phyloP scores from a whole-genome alignment of 441 rosid genomes.

The Pelargonium citronellum region DNA sequence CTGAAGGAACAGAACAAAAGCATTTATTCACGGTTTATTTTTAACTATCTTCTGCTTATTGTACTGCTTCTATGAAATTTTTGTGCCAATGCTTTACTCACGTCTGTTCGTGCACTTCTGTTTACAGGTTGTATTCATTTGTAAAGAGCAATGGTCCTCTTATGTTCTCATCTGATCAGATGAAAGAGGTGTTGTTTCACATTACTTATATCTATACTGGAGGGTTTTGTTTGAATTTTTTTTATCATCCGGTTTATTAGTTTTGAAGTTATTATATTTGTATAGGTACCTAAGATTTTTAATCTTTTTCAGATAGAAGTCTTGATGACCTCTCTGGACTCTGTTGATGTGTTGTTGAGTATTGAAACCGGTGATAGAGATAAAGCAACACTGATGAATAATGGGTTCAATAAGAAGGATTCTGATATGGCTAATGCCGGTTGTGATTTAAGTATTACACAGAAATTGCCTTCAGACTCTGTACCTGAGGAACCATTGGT shows the following conservation, averaged over 20 bases:
- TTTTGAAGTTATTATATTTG: conserved; percentile 14
- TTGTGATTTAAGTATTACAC: conserved; percentile 22
- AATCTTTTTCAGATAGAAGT: conserved; percentile 44
- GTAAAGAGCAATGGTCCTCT: conserved; percentile 45
- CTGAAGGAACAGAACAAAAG: conserved; percentile 50
- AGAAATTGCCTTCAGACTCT: conserved; percentile 24
- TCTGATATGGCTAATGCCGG: conserved; percentile 24
- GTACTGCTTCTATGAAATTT: conserved; percentile 10
- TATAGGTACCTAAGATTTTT: conserved; percentile 21
- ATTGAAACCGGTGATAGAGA: conserved; percentile 29
- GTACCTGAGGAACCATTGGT: conserved; percentile 24
- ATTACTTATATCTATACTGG: conserved; percentile 8
- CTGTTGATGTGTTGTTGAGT: conserved; percentile 22
- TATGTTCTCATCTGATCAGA: conserved; percentile 46
- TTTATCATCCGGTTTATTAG: conserved; percentile 6
- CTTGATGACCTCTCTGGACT: conserved; percentile 34
- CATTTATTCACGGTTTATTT: conserved; percentile 49
- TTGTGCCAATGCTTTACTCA: conserved; percentile 13
- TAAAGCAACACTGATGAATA: conserved; percentile 23
- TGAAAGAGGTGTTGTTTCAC: conserved; percentile 53
- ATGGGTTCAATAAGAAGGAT: conserved; percentile 23
- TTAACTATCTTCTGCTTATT: conserved; percentile 4
- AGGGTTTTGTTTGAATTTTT: conserved; percentile 3
- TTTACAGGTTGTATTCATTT: conserved; percentile 53
- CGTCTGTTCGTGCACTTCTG: conserved; percentile 17